These are phyloP conservation scores for Madurella fahalii DNA, from an alignment of 2,329 filamentous ascomycete genomes.

Conservation along the genomic window DNA sequence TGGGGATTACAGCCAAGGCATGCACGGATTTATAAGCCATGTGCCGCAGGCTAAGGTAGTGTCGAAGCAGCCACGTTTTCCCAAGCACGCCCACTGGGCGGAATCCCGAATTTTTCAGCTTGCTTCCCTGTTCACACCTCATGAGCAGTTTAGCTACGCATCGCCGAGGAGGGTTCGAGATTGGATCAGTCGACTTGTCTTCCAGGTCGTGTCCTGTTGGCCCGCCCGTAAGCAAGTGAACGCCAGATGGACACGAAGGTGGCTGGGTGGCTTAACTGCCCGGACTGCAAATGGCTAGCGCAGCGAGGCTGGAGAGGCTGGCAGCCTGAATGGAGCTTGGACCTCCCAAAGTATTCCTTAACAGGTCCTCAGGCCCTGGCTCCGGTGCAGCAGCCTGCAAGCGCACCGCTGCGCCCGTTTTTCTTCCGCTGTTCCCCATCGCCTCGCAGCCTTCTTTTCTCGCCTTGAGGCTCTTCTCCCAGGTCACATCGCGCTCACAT, in stretches of 20 bases:
- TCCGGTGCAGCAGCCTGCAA: not conserved
- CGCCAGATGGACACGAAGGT: not conserved
- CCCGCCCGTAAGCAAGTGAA: no score
- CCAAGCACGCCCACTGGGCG: no score
- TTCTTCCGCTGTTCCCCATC: constrained; percentile 12
- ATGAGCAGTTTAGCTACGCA: no score
- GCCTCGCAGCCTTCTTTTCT: constrained; percentile 12
- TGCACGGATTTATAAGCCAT: no score
- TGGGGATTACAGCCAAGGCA: no score
- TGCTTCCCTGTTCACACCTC: no score
- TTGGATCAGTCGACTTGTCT: no score
- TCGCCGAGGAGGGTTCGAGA: no score
- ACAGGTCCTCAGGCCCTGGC: constrained; percentile 8
- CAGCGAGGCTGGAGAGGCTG: constrained; percentile 7
- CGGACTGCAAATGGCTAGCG: not conserved
- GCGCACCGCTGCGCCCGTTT: constrained; percentile 16
- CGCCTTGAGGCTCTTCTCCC: constrained; percentile 14
- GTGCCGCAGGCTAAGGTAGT: no score
- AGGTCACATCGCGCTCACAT: not conserved
- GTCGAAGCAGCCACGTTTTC: no score
- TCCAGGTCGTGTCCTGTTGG: no score
- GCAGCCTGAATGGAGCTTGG: constrained; percentile 1
- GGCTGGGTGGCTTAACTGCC: constrained; percentile 10
- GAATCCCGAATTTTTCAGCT: no score
- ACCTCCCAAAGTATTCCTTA: constrained; percentile 4